Conservation (phyloP, 2,329 filamentous ascomycete genomes). For the Endocalyx cinctus region DNA sequence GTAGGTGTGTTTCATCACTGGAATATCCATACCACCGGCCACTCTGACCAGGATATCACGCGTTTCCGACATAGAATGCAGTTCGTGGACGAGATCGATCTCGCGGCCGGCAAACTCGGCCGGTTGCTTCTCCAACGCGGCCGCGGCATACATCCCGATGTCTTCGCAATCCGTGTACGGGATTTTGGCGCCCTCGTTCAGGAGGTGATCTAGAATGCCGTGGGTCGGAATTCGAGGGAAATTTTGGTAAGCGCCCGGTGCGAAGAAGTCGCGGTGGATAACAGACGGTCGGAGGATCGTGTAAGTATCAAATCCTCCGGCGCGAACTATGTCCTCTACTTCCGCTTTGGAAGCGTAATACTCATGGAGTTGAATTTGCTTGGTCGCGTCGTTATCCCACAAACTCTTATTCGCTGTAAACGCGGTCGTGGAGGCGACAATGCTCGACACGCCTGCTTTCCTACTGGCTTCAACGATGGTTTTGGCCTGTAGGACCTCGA, state of each 20-base stretch:
- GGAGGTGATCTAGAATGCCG: constrained; percentile 24
- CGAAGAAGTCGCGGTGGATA: constrained; percentile 24
- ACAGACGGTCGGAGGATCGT: constrained; percentile 29
- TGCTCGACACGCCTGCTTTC: constrained; percentile 25
- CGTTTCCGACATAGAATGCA: constrained; percentile 24
- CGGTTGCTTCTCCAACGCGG: constrained; percentile 26
- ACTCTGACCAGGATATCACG: constrained; percentile 23
- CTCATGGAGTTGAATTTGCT: constrained; percentile 11
- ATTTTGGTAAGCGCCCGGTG: constrained; percentile 18
- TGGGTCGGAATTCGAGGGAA: constrained; percentile 22
- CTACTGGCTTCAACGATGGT: constrained; percentile 26
- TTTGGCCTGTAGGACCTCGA: constrained; percentile 26
- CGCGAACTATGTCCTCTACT: constrained; percentile 29
- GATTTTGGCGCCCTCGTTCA: constrained; percentile 16
- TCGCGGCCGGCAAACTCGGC: constrained; percentile 24
- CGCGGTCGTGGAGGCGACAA: constrained; percentile 24
- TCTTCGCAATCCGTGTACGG: constrained; percentile 26
- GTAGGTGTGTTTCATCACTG: constrained; percentile 11
- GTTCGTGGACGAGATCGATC: constrained; percentile 26
- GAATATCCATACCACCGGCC: constrained; percentile 26
- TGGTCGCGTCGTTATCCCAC: constrained; percentile 18
- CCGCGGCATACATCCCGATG: constrained; percentile 28
- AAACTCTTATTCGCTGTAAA: constrained; percentile 10
- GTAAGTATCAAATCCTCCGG: constrained; percentile 23
- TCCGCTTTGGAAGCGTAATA: constrained; percentile 35